Evolutionary conservation across 2,329 filamentous ascomycete species (phyloP).

Genomic region (Plenodomus tracheiphilus): DNA sequence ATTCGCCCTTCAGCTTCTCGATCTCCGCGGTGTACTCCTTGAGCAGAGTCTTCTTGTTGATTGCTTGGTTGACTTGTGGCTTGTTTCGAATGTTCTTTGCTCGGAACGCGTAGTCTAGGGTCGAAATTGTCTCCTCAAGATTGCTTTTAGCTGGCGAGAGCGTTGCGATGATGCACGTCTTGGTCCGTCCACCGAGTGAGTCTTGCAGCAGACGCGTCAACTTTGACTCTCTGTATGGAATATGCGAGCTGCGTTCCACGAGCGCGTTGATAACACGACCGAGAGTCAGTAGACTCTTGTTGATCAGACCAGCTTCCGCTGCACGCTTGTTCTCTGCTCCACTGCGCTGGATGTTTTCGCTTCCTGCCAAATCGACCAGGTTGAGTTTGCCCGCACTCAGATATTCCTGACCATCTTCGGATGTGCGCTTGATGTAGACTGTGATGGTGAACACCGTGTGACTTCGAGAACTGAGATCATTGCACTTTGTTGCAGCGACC

Average conservation of each 20-base stretch:
- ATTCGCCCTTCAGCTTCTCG: slow-evolving; percentile 89
- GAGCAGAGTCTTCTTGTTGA: slow-evolving; percentile 91
- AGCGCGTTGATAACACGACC: slow-evolving; percentile 97
- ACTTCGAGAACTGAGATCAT: slow-evolving; percentile 93
- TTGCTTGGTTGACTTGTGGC: slow-evolving; percentile 87
- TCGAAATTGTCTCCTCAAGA: slow-evolving; percentile 96
- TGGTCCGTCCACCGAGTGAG: slow-evolving; percentile 90
- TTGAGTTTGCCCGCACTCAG: slow-evolving; percentile 93
- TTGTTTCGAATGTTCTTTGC: slow-evolving; percentile 99
- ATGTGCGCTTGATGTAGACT: slow-evolving; percentile 79
- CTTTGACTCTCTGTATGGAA: slow-evolving; percentile 93
- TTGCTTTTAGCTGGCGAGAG: slow-evolving; percentile 94
- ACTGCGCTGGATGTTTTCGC: slow-evolving; percentile 95
- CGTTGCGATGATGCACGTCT: slow-evolving; percentile 98
- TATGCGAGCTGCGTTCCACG: slow-evolving; percentile 86
- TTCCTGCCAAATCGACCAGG: slow-evolving; percentile 92
- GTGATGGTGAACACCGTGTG: slow-evolving; percentile 98
- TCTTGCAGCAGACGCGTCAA: slow-evolving; percentile 94
- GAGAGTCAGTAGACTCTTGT: slow-evolving; percentile 93
- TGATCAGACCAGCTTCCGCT: slow-evolving; percentile 93
- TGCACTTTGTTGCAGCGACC: slow-evolving; percentile 99
- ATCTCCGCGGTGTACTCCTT: slow-evolving; percentile 91
- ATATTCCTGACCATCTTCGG: slow-evolving; percentile 85
- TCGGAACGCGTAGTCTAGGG: slow-evolving; percentile 94
- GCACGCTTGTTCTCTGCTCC: slow-evolving; percentile 98